These are phyloP conservation scores for Tolypocladium amazonense DNA, from an alignment of 2,329 filamentous ascomycete genomes.

Conservation along the genomic window DNA sequence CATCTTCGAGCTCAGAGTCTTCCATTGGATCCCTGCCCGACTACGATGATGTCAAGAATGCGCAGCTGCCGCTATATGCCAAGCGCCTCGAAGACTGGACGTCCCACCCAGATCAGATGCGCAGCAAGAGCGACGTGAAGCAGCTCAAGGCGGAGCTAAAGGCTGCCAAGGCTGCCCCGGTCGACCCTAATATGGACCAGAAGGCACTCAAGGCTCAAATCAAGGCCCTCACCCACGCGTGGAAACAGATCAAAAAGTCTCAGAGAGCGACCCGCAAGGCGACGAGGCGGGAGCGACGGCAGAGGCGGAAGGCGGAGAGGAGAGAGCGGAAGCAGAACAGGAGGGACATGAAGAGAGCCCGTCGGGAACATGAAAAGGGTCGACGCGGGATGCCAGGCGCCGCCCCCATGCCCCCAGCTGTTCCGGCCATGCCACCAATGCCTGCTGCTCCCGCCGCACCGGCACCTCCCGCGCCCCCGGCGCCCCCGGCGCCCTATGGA, in stretches of 20 bases:
- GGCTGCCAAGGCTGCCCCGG: conserved; percentile 16
- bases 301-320: conserved; percentile 18
- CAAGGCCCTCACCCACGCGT: conserved; percentile 31
- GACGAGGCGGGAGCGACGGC: conserved; percentile 17
- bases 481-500: neutral
- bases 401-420: neutral
- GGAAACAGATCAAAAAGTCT: conserved; percentile 24
- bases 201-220: conserved; percentile 31
- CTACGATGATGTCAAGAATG: conserved; percentile 36
- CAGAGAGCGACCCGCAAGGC: conserved; percentile 19
- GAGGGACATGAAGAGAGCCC: conserved; percentile 17
- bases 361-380: conserved; percentile 17
- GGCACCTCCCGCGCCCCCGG: conserved; percentile 1
- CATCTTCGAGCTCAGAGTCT: conserved; percentile 23
- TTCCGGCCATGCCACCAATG: conserved; percentile 1
- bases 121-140: conserved; percentile 34
- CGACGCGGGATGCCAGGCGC: conserved; percentile 1
- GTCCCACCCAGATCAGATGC: conserved; percentile 34
- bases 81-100: conserved; percentile 37
- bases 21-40: conserved; percentile 44
- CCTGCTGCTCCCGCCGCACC: neutral
- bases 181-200: conserved; percentile 9
- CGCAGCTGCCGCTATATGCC: conserved; percentile 36
- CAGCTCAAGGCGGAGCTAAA: conserved; percentile 33
- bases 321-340: conserved; percentile 20